Base-by-base conservation (phyloP, 371 early-diverging fungal species). In the Mucor velutinosus region DNA sequence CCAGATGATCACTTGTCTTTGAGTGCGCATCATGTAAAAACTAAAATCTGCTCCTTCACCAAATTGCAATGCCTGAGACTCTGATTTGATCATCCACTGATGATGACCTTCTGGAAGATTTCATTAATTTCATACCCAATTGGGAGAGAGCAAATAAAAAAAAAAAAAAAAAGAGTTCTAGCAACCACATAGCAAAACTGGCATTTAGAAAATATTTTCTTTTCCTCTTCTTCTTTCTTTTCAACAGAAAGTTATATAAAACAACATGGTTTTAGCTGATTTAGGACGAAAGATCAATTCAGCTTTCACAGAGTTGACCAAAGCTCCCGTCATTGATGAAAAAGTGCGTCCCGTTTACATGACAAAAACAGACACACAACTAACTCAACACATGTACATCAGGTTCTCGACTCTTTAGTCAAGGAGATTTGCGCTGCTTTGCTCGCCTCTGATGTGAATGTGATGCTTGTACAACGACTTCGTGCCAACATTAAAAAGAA, bases 381-480 rank as follows among this genome's bases (percentile, higher is more conserved):
- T 25, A 45, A 41, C 10, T 43, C 17, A 0, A 17, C 63, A 12
- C 63, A 25, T 37, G 14, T 37, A 61, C 3, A 29, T 45, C 63
- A 90, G 88, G 93, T 92, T n/a, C 77, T 98, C 32, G 95, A 95
- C 80, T 88, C 85, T 4, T 78, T 98, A 65, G 80, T 98, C 25
- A 92, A 91, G 70, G 97, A 97, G 61, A 90, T 98, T 39, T 94
- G 93, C 84, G 82, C 86, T 17, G 98, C 98, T 5, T 88, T 98
- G 51, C 85, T 98, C 51, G 91, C 93, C 65, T 86, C 99, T 33
- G 99, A 99, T 82, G 99, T 99, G 67, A 98, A 96, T 80, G 95
- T 97, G 30, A 83, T 81, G 62, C 89, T 96, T 45, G 99, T 99
- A 17, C 87, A 89, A 62, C 76, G 87, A 59, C 85, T 99, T 47